phyloP scores from a whole-genome alignment of 225 moss, liverwort and hornwort species.

The Pseudoscleropodium purum region DNA sequence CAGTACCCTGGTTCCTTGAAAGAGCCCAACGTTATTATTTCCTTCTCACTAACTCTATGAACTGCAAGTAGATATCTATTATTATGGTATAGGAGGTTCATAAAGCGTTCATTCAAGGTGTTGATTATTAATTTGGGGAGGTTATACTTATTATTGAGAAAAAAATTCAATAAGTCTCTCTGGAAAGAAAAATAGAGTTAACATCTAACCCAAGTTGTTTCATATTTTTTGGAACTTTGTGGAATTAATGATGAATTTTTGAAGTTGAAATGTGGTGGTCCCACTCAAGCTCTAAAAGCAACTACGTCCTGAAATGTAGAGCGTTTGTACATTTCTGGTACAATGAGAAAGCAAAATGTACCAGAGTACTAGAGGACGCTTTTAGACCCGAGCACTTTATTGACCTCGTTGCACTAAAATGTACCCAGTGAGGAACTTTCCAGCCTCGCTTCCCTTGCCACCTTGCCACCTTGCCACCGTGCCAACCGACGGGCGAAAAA shows the following conservation, averaged over 20 bases:
- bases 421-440: neutral
- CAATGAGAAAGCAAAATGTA: neutral
- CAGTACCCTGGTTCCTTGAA: accelerated
- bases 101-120: too few relatives aligned
- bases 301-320: neutral
- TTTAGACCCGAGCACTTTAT: neutral
- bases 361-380: neutral
- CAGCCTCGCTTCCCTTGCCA: neutral
- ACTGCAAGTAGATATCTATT: too few relatives aligned
- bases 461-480: neutral
- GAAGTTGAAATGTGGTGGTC: neutral
- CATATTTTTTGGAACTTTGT: accelerated
- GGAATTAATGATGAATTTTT: too few relatives aligned
- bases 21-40: neutral
- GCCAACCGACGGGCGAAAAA: neutral
- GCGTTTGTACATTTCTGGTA: accelerated
- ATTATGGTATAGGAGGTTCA: too few relatives aligned
- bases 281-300: accelerated
- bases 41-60: too few relatives aligned
- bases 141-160: too few relatives aligned
- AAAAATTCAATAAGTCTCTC: too few relatives aligned
- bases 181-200: too few relatives aligned
- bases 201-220: accelerated
- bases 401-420: neutral
- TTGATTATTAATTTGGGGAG: too few relatives aligned